phyloP scores from a whole-genome alignment of 139 green algal genomes.

The Chlorella sp. region DNA sequence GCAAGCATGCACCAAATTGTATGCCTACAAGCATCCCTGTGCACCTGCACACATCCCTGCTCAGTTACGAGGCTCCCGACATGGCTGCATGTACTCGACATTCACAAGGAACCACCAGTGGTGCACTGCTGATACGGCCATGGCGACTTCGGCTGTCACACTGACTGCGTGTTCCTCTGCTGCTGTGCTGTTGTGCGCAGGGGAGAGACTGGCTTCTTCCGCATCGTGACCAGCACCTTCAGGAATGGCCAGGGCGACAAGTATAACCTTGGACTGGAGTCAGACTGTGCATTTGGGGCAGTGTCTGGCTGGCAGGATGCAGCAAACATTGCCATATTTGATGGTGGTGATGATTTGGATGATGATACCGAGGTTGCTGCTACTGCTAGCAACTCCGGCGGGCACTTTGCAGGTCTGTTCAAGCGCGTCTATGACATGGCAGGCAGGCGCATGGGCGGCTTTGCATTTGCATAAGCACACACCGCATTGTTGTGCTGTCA shows the following conservation, averaged over 20 bases:
- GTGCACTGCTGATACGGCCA: too few relatives aligned
- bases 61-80: background rate
- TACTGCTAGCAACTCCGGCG: too few relatives aligned
- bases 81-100: too few relatives aligned
- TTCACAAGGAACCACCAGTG: too few relatives aligned
- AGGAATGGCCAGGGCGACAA: conserved; percentile 38
- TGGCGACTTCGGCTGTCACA: background rate
- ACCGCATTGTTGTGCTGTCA: too few relatives aligned
- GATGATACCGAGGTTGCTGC: background rate
- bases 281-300: conserved; percentile 61
- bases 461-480: background rate
- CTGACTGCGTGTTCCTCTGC: background rate
- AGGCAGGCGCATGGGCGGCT: too few relatives aligned
- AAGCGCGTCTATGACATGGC: too few relatives aligned
- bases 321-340: background rate
- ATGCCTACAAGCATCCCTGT: background rate
- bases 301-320: background rate
- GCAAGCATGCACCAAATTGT: background rate
- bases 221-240: conserved; percentile 59
- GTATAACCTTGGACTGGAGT: conserved; percentile 75
- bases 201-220: conserved; percentile 73
- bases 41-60: background rate
- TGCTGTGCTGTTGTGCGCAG: conserved; percentile 53
- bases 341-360: background rate
- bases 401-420: too few relatives aligned